These are phyloP conservation scores for Torulaspora microellipsoides DNA, from an alignment of 805 yeast genomes.

Conservation along the genomic window DNA sequence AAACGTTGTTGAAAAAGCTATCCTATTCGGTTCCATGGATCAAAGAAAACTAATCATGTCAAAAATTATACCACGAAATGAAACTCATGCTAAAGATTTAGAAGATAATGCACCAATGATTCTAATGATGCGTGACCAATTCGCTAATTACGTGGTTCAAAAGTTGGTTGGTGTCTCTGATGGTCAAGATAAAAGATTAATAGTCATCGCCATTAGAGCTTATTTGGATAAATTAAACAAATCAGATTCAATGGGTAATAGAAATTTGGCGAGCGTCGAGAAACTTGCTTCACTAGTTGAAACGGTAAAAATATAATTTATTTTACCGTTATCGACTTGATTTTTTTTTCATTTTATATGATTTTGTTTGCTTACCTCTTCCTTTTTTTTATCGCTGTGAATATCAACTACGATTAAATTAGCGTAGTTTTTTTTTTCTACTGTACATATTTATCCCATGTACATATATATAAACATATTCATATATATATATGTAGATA, in stretches of 20 bases:
- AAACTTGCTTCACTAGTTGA: slow-evolving; percentile 34
- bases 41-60: slow-evolving; percentile 63
- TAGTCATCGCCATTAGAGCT: slow-evolving; percentile 73
- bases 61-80: slow-evolving; percentile 57
- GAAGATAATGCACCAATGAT: slow-evolving; percentile 70
- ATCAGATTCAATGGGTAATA: slow-evolving; percentile 31
- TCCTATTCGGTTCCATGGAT: slow-evolving; percentile 59
- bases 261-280: slow-evolving; percentile 37
- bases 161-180: slow-evolving; percentile 81
- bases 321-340: not conserved
- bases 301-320: slow-evolving; percentile 15
- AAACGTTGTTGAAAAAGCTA: slow-evolving; percentile 93
- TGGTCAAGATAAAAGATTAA: slow-evolving; percentile 60
- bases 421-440: slow-evolving; percentile 5
- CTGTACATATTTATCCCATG: slow-evolving; percentile 11
- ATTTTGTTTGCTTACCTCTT: slow-evolving; percentile 2
- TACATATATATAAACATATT: slow-evolving; percentile 8
- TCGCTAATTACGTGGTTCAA: slow-evolving; percentile 95
- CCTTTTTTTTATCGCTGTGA: slow-evolving; percentile 12
- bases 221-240: slow-evolving; percentile 56
- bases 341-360: slow-evolving; percentile 1
- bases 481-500: slow-evolving; percentile 9
- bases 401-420: slow-evolving; percentile 5
- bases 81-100: slow-evolving; percentile 41
- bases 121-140: slow-evolving; percentile 95